Evolutionary conservation across 2,329 filamentous ascomycete species (phyloP).

Genomic region (Myriosclerotinia duriaeana): DNA sequence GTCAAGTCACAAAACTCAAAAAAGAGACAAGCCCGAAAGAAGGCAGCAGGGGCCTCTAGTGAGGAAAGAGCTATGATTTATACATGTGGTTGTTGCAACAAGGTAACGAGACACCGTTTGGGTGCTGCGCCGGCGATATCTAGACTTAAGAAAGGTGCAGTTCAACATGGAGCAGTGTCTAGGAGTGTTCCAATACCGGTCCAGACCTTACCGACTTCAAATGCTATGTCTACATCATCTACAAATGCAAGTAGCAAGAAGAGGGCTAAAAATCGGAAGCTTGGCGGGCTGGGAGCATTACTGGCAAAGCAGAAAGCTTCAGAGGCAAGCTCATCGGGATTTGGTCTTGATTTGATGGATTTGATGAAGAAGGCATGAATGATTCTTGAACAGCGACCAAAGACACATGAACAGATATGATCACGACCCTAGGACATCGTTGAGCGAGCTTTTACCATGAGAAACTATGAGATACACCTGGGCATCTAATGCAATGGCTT

Average conservation of each 20-base stretch:
- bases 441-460: background rate
- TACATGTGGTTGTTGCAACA: constrained; percentile 36
- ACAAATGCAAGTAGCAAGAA: constrained; percentile 63
- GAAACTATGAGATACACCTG: background rate
- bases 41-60: constrained; percentile 17
- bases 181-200: constrained; percentile 1
- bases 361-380: constrained; percentile 43
- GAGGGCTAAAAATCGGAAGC: constrained; percentile 62
- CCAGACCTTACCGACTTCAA: background rate
- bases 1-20: constrained; percentile 19
- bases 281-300: constrained; percentile 62
- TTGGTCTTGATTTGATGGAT: constrained; percentile 44
- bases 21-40: constrained; percentile 1
- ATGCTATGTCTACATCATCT: constrained; percentile 39
- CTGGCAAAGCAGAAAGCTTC: constrained; percentile 44
- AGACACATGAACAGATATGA: background rate
- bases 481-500: background rate
- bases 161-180: background rate
- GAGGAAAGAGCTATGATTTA: constrained; percentile 34
- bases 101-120: constrained; percentile 33
- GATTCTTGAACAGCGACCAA: background rate
- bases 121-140: constrained; percentile 17
- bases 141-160: constrained; percentile 12
- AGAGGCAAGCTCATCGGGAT: constrained; percentile 29
- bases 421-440: background rate